phyloP scores from a whole-genome alignment of 108 stramenopile species.

The Fragilaria crotonensis region DNA sequence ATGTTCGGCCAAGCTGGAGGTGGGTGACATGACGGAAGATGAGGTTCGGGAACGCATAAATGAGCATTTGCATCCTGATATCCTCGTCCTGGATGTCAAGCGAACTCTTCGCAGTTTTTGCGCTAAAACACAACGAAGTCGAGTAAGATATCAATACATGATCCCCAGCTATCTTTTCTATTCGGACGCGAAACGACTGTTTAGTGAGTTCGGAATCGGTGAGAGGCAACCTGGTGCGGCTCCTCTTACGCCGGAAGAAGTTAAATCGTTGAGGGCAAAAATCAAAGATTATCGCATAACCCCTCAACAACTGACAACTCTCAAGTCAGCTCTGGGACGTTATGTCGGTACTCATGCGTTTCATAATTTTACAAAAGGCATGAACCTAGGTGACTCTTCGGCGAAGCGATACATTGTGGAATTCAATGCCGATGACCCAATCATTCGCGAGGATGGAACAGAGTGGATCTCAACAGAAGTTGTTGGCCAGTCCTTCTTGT shows the following conservation, averaged over 20 bases:
- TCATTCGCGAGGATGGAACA: conserved; percentile 46
- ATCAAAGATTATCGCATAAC: conserved; percentile 49
- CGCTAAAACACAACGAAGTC: conserved; percentile 83
- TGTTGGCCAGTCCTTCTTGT: conserved; percentile 91
- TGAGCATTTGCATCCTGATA: conserved; percentile 73
- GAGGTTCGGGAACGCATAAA: conserved; percentile 62
- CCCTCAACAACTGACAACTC: conserved; percentile 33
- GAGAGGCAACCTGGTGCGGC: conserved; percentile 20
- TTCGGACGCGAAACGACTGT: conserved; percentile 16
- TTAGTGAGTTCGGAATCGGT: conserved; percentile 23
- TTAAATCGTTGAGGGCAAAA: conserved; percentile 21
- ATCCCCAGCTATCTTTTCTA: conserved; percentile 84
- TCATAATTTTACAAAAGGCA: conserved; percentile 70
- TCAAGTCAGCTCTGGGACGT: conserved; percentile 48
- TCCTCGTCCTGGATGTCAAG: conserved; percentile 74
- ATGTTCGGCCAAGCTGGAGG: conserved; percentile 69
- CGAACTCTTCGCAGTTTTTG: conserved; percentile 84
- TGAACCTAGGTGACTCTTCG: conserved; percentile 50
- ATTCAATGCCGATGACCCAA: conserved; percentile 63
- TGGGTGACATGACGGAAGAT: conserved; percentile 35
- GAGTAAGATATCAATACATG: conserved; percentile 96
- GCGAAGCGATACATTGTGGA: conserved; percentile 72
- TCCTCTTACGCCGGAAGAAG: conserved; percentile 31
- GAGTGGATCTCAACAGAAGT: conserved; percentile 87
- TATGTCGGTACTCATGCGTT: conserved; percentile 87